Evolutionary conservation across 257 asterid genomes (phyloP).

Genomic region (Ophiorrhiza pumila): DNA sequence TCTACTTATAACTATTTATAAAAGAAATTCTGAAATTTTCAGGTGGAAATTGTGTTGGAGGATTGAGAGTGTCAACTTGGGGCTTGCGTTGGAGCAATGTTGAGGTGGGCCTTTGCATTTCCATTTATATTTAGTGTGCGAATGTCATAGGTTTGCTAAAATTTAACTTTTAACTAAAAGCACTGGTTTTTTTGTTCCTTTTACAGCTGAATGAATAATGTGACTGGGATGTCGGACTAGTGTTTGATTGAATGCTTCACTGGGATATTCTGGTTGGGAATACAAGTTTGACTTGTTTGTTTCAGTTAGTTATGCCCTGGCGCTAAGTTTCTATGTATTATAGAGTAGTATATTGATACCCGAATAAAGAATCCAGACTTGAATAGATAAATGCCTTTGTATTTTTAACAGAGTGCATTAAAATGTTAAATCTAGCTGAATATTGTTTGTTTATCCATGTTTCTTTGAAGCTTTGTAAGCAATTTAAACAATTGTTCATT

Average conservation of each 20-base stretch:
- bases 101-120: constrained; percentile 44
- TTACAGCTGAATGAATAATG: neutral
- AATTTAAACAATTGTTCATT: neutral
- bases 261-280: neutral
- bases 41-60: constrained; percentile 8
- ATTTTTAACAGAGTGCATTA: neutral
- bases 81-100: constrained; percentile 37
- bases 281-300: neutral
- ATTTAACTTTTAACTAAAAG: neutral
- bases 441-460: neutral
- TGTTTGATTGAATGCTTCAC: constrained; percentile 57
- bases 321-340: neutral
- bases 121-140: neutral
- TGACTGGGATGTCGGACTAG: constrained; percentile 6
- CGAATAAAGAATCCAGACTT: neutral
- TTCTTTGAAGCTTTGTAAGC: neutral
- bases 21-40: neutral
- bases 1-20: neutral
- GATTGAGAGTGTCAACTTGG: constrained; percentile 42
- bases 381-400: neutral
- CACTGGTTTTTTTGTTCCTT: neutral
- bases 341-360: neutral
- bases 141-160: neutral
- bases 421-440: neutral
- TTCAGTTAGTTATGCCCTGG: neutral